Evolutionary conservation across 2,329 filamentous ascomycete genomes (phyloP).

Genomic region (Coniochaeta prunicola): DNA sequence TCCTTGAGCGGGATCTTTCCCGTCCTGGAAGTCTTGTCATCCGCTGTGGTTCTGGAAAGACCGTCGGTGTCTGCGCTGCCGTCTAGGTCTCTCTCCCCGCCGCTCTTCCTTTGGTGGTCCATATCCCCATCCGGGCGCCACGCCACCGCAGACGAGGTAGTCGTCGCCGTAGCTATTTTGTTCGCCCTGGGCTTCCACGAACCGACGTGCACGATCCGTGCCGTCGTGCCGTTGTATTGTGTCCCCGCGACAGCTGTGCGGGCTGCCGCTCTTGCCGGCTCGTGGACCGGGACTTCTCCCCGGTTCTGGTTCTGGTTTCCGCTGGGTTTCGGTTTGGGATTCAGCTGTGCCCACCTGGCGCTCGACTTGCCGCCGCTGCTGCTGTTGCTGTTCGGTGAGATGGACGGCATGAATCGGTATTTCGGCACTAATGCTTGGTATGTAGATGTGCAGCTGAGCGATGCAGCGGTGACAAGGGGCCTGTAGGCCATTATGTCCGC

Average conservation of each 20-base stretch:
- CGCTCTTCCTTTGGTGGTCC: slow-evolving; percentile 4
- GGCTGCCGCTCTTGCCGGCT: neutral
- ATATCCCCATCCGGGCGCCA: neutral
- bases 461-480: neutral
- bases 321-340: neutral
- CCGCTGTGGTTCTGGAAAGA: slow-evolving; percentile 9
- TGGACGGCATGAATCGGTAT: neutral
- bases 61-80: slow-evolving; percentile 9
- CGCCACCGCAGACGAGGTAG: neutral
- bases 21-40: neutral
- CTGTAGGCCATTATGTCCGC: neutral
- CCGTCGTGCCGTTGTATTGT: neutral
- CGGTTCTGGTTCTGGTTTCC: neutral
- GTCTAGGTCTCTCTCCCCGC: slow-evolving; percentile 7
- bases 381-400: neutral
- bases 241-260: neutral
- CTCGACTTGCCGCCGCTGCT: neutral
- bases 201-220: neutral
- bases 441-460: slow-evolving; percentile 24
- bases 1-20: neutral
- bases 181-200: neutral
- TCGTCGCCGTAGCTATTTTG: neutral
- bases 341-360: neutral
- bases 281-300: neutral
- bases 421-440: slow-evolving; percentile 10